Base-by-base conservation (phyloP, 108 stramenopile species). In the Nannochloropsis salina region DNA sequence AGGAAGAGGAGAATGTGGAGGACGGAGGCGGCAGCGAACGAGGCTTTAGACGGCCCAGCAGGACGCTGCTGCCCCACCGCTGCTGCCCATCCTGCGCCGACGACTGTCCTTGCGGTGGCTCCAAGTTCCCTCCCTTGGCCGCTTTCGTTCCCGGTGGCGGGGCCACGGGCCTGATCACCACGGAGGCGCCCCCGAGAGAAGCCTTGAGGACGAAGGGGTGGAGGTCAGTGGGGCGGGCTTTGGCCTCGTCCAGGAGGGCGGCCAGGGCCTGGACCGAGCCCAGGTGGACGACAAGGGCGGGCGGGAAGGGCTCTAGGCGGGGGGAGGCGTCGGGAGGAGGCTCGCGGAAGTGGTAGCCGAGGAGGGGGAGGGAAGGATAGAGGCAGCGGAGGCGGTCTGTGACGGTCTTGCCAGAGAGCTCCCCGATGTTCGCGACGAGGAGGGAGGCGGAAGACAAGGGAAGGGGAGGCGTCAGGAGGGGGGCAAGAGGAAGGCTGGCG, bases 161-260 rank as follows among this genome's bases (percentile, higher is more conserved):
- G 61, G 61, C 2, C 20, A 8, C 8, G 61, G 61, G 61, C n/a
- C n/a, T 74, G 4, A 74, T n/a, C 20, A 74, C 61, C 61, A 74
- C 61, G 20, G 6, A 3, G 61, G n/a, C 61, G 15, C 61, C 61
- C 61, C 61, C 61, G 3, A 74, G 61, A n/a, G 61, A n/a, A 3
- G 61, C 61, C 2, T 74, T 74, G 61, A 74, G 61, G 61, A 74
- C 61, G 61, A 74, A 74, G 61, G 61, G 61, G 61, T n/a, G n/a
- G 61, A 74, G 61, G 5, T n/a, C 61, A 1, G 15, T 1, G 61
- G 61, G 61, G 15, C 61, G 61, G 20, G 61, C 61, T n/a, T n/a
- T 15, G 15, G 61, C 61, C n/a, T 74, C 61, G 6, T 74, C 61
- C 3, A 74, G 61, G n/a, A 74, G 61, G 5, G 61, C 4, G 6